Percentiles rank a stretch among this genome's conserved stretches.
Evolutionary conservation across 2,329 filamentous ascomycete genomes (phyloP).

Genomic region (Incumbomyces delicatus): DNA sequence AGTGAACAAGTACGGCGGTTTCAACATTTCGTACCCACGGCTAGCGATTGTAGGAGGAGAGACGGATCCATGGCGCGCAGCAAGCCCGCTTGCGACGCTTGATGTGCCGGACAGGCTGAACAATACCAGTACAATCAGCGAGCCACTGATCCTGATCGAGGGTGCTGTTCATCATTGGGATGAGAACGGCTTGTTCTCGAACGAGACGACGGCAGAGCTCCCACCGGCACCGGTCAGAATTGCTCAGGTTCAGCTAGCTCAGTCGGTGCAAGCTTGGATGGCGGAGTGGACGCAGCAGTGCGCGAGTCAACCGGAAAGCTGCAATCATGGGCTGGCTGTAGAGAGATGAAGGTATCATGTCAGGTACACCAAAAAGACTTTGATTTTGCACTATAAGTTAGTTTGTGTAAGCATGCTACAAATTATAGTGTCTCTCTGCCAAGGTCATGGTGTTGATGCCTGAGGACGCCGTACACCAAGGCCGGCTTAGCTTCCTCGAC

Average conservation of each 20-base stretch:
- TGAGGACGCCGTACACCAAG: no score
- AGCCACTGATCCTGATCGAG: conserved; percentile 65
- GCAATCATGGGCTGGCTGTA: conserved; percentile 1
- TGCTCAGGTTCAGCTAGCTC: conserved; percentile 48
- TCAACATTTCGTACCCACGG: conserved; percentile 61
- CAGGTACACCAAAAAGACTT: no score
- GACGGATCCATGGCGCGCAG: conserved; percentile 69
- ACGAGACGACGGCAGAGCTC: conserved; percentile 48
- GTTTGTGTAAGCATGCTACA: no score
- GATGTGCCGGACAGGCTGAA: conserved; percentile 41
- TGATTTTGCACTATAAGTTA: no score
- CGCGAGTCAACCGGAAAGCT: background rate
- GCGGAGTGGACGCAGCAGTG: conserved; percentile 41
- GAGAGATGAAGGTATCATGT: no score
- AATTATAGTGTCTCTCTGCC: no score
- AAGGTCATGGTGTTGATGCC: no score
- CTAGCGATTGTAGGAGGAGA: conserved; percentile 70
- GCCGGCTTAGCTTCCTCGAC: no score
- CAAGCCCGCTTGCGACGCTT: conserved; percentile 57
- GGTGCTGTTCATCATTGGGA: conserved; percentile 78
- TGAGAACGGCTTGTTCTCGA: conserved; percentile 42
- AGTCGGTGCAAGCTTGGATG: conserved; percentile 60
- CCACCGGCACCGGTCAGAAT: conserved; percentile 46
- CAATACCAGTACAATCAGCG: conserved; percentile 44
- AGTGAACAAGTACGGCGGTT: conserved; percentile 70